phyloP scores from a whole-genome alignment of 176 grass and related monocot species.

The Oryza officinalis region DNA sequence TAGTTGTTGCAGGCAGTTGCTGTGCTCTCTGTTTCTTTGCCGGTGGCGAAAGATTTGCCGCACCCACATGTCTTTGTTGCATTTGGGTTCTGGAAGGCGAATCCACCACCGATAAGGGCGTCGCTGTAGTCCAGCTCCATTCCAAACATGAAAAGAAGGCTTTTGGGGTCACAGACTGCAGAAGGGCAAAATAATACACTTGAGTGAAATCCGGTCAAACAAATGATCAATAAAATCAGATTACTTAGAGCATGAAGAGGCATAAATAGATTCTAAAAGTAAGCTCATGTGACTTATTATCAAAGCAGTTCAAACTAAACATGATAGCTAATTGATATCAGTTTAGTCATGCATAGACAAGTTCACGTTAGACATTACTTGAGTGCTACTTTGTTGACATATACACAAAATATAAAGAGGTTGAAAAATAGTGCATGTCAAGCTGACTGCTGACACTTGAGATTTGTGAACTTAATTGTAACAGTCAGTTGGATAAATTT shows the following conservation, averaged over 20 bases:
- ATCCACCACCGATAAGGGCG: conserved; percentile 81
- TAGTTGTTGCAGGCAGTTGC: conserved; percentile 72
- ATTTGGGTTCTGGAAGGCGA: conserved; percentile 89
- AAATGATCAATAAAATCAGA: neutral
- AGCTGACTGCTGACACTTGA: neutral
- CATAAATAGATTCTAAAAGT: neutral
- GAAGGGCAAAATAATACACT: neutral
- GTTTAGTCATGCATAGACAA: neutral
- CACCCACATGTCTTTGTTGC: conserved; percentile 95
- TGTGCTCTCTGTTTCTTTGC: conserved; percentile 49
- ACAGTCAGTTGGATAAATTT: conserved; percentile 5
- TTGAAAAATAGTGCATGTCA: neutral
- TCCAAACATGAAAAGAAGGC: conserved; percentile 93
- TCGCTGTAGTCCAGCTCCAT: conserved; percentile 98
- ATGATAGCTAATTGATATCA: neutral
- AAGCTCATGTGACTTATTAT: neutral
- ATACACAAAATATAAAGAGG: neutral
- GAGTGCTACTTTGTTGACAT: neutral
- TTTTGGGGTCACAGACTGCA: conserved; percentile 93
- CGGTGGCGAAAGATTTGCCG: conserved; percentile 86
- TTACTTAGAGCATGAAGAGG: neutral
- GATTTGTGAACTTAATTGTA: neutral
- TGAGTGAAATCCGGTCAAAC: neutral
- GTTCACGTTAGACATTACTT: neutral
- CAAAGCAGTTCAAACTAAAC: neutral